Evolutionary conservation across 2,329 filamentous ascomycete genomes (phyloP).

Genomic region (Penicillium brasilianum): DNA sequence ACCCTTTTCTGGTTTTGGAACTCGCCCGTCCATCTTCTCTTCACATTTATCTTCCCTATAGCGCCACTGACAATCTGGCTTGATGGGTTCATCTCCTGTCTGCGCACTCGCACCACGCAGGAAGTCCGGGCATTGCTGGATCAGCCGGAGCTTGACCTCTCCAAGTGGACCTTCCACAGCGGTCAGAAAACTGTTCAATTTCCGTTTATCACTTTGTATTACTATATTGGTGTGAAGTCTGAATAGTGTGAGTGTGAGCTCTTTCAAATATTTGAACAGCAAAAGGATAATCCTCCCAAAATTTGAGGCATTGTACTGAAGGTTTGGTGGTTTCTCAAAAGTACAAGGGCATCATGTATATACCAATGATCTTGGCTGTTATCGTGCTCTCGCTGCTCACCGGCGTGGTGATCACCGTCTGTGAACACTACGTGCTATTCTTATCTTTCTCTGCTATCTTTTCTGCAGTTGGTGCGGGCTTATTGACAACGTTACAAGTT

Average conservation of each 20-base stretch:
- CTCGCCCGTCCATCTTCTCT: not conserved
- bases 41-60: not conserved
- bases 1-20: not conserved
- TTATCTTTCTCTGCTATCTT: too few species aligned
- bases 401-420: too few species aligned
- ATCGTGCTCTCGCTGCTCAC: too few species aligned
- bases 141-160: not conserved
- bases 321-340: too few species aligned
- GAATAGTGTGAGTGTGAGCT: not conserved
- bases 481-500: too few species aligned
- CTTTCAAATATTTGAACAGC: too few species aligned
- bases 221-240: not conserved
- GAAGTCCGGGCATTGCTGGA: not conserved
- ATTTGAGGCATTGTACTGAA: too few species aligned
- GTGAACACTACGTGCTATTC: too few species aligned
- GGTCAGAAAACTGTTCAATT: slow-evolving; percentile 1
- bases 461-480: too few species aligned
- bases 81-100: not conserved
- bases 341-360: too few species aligned
- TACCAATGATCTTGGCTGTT: too few species aligned
- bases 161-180: not conserved
- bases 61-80: not conserved
- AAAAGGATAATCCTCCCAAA: too few species aligned
- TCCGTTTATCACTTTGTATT: slow-evolving; percentile 2
- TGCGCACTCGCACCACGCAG: not conserved